Evolutionary conservation across 2,329 filamentous ascomycete genomes (phyloP).

Genomic region (Penicillium sp.): DNA sequence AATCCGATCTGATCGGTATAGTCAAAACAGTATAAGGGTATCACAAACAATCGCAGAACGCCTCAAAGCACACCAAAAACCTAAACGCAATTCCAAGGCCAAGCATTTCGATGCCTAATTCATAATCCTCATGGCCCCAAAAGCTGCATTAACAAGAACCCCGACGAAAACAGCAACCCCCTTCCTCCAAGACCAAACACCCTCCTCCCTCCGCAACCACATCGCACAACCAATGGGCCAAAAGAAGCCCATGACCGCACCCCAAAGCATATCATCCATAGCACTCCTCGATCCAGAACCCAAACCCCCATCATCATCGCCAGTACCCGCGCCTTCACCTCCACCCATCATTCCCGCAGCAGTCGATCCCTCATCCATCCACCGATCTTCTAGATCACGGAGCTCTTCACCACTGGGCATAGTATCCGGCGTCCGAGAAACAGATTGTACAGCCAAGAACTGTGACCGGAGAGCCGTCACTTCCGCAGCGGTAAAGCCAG

Average conservation of each 20-base stretch:
- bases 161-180: slow-evolving; percentile 85
- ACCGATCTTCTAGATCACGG: slow-evolving; percentile 79
- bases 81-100: neutral
- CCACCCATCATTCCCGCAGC: slow-evolving; percentile 43
- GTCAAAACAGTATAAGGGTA: neutral
- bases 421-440: slow-evolving; percentile 81
- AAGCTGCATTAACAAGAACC: slow-evolving; percentile 73
- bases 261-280: slow-evolving; percentile 83
- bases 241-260: slow-evolving; percentile 89
- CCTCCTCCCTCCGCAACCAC: slow-evolving; percentile 84
- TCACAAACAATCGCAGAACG: neutral
- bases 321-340: slow-evolving; percentile 37
- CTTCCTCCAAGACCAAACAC: slow-evolving; percentile 80
- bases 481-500: slow-evolving; percentile 81
- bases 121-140: slow-evolving; percentile 68
- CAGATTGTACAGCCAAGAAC: slow-evolving; percentile 80
- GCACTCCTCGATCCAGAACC: slow-evolving; percentile 51
- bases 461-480: slow-evolving; percentile 83
- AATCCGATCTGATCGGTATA: neutral
- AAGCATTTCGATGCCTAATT: slow-evolving; percentile 28
- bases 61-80: neutral
- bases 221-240: slow-evolving; percentile 85
- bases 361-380: slow-evolving; percentile 70
- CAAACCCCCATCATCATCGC: slow-evolving; percentile 44
- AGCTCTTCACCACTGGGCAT: slow-evolving; percentile 79